Evolutionary conservation across 2,329 filamentous ascomycete genomes (phyloP).

Genomic region (Penicillium frequentans): DNA sequence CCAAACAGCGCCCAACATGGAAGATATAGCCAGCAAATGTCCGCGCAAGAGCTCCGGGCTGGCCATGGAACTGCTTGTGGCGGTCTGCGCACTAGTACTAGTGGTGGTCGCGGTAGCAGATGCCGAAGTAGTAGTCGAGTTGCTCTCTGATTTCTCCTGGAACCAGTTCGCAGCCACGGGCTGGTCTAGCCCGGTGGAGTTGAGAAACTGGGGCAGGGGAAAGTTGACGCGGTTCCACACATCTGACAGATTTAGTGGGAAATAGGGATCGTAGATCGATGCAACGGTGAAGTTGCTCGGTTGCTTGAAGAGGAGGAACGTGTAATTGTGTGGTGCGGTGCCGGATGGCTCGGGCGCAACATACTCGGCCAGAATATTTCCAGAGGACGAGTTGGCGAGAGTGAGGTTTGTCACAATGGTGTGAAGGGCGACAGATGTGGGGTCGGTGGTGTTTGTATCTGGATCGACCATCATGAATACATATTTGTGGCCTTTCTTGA

Average conservation of each 20-base stretch:
- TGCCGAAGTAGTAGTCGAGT: background rate
- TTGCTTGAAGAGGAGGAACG: background rate
- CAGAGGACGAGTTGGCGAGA: background rate
- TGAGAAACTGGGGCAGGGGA: background rate
- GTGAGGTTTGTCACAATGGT: background rate
- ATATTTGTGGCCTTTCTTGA: background rate
- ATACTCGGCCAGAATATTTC: background rate
- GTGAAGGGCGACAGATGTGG: background rate
- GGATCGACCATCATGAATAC: constrained; percentile 1
- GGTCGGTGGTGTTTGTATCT: background rate
- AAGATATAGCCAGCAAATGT: background rate
- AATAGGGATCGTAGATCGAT: background rate
- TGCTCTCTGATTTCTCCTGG: background rate
- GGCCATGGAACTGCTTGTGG: background rate
- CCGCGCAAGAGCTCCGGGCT: background rate
- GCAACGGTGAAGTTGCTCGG: background rate
- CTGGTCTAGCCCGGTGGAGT: background rate
- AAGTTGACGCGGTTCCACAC: background rate
- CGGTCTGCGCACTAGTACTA: background rate
- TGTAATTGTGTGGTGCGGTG: background rate
- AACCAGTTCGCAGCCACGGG: background rate
- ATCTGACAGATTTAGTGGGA: background rate
- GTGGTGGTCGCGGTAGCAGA: background rate
- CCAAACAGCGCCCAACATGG: background rate
- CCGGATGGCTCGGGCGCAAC: background rate